phyloP scores from a whole-genome alignment of 129 eudicot genomes.

The Silybum marianum region DNA sequence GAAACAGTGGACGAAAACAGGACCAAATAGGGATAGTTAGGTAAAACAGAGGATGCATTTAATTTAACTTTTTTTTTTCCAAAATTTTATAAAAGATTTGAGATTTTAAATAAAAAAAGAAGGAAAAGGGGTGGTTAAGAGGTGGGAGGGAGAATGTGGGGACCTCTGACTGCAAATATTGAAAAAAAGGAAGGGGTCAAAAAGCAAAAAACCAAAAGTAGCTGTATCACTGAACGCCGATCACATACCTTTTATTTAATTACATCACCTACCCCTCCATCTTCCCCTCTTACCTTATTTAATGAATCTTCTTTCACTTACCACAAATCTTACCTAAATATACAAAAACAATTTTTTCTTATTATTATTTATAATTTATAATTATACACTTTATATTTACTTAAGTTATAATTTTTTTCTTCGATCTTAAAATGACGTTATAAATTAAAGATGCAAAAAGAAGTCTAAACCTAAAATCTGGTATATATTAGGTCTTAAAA shows the following conservation, averaged over 20 bases:
- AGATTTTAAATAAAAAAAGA: neutral
- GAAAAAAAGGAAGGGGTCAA: constrained; percentile 23
- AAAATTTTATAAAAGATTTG: neutral
- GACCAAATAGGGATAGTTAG: neutral
- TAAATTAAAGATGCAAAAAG: too few relatives aligned
- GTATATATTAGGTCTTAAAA: too few relatives aligned
- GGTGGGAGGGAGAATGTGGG: constrained; percentile 8
- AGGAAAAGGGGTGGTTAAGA: neutral
- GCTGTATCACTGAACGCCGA: constrained; percentile 20
- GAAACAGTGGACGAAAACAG: neutral
- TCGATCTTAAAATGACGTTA: too few relatives aligned
- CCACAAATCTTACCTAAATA: too few relatives aligned
- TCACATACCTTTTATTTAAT: constrained; percentile 36
- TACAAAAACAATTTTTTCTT: too few relatives aligned
- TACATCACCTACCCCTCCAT: constrained; percentile 47
- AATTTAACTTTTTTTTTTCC: neutral
- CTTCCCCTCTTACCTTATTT: constrained; percentile 41
- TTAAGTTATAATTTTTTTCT: too few relatives aligned
- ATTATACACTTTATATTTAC: too few relatives aligned
- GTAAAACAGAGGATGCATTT: neutral
- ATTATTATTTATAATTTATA: too few relatives aligned
- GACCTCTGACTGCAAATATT: constrained; percentile 29
- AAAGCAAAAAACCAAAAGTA: constrained; percentile 29
- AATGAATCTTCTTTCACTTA: neutral
- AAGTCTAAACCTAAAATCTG: too few relatives aligned